A percentile compares a stretch with the other conserved stretches of the same genome.
Evolutionary conservation across 768 basidiomycete species (phyloP).

Genomic region (Termitomyces titanicus): DNA sequence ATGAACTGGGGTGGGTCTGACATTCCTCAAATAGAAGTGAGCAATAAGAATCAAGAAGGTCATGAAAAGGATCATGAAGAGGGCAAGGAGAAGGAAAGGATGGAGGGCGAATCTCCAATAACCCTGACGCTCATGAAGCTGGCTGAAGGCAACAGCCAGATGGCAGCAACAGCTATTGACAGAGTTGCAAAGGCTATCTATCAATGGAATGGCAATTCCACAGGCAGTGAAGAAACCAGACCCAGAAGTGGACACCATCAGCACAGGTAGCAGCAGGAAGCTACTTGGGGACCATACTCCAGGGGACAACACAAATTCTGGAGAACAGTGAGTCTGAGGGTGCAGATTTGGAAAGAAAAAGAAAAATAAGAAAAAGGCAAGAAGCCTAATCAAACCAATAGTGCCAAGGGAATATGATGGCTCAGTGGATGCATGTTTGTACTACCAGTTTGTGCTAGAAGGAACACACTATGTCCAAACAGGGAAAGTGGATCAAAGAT

Average conservation of each 20-base stretch:
- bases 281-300: background rate
- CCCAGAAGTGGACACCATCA: background rate
- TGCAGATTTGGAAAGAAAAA: fast-evolving
- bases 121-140: no score
- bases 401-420: constrained; percentile 25
- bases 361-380: background rate
- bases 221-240: no score
- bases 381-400: background rate
- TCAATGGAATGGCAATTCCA: no score
- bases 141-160: no score
- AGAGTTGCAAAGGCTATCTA: no score
- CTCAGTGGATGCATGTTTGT: constrained; percentile 13
- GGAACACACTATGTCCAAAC: constrained; percentile 19
- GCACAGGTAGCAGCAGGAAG: background rate
- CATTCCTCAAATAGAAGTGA: no score
- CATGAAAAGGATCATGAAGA: no score
- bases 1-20: no score
- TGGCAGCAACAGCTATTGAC: no score
- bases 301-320: background rate
- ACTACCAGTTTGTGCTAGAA: constrained; percentile 24
- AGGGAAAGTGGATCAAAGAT: constrained; percentile 8
- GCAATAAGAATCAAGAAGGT: no score
- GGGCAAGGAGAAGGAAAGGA: no score
- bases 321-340: background rate
- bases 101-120: no score